Conservation (phyloP, 2,329 filamentous ascomycete species). For the Exophiala xenobiotica region DNA sequence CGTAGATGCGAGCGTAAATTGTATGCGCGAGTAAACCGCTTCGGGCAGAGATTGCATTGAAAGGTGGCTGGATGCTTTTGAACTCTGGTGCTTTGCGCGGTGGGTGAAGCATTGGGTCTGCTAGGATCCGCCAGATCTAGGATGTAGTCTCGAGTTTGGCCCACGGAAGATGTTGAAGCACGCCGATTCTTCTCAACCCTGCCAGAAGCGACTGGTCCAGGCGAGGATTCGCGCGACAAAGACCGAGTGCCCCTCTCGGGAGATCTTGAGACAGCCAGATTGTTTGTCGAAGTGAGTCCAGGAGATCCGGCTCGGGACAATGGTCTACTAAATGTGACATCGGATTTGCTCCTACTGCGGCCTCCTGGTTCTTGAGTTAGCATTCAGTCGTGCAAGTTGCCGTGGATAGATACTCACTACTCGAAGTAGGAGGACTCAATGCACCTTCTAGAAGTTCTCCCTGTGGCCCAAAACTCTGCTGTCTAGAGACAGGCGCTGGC, state of each 20-base stretch:
- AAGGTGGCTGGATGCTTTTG: slow-evolving; percentile 98
- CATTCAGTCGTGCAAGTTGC: background rate
- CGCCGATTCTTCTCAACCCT: slow-evolving; percentile 41
- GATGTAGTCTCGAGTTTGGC: slow-evolving; percentile 71
- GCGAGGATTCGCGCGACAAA: slow-evolving; percentile 46
- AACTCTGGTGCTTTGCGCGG: slow-evolving; percentile 68
- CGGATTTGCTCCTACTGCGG: slow-evolving; percentile 61
- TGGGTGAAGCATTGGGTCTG: slow-evolving; percentile 64
- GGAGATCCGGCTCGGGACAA: slow-evolving; percentile 31
- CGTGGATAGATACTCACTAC: slow-evolving; percentile 4
- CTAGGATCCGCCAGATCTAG: slow-evolving; percentile 86
- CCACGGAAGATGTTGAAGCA: slow-evolving; percentile 47
- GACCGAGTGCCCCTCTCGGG: slow-evolving; percentile 36
- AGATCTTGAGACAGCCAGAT: slow-evolving; percentile 43
- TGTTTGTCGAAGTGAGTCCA: slow-evolving; percentile 31
- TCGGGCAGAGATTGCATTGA: slow-evolving; percentile 89
- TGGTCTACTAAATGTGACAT: slow-evolving; percentile 41
- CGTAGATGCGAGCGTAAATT: slow-evolving; percentile 92
- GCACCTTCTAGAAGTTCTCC: slow-evolving; percentile 72
- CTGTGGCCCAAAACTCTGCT: slow-evolving; percentile 64
- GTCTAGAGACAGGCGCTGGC: slow-evolving; percentile 67
- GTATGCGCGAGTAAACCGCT: slow-evolving; percentile 93
- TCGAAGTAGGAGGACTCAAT: slow-evolving; percentile 67
- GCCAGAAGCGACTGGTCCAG: slow-evolving; percentile 32
- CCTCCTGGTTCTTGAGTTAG: slow-evolving; percentile 43